Evolutionary conservation across 176 grass and related monocot species (phyloP), one percentile per base, ranked within the genome.

Genomic region (Zizania latifolia): DNA sequence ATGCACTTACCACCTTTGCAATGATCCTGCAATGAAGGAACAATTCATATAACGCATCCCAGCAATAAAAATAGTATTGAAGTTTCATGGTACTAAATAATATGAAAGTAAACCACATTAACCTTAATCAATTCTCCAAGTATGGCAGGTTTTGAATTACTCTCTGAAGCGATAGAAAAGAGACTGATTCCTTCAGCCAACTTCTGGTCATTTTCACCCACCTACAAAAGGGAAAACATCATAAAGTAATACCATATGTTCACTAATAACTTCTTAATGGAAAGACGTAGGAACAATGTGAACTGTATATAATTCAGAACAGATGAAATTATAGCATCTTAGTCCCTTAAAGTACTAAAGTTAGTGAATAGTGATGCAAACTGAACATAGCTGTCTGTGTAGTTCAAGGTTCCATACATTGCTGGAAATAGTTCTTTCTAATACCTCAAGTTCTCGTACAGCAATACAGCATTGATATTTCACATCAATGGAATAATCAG

Each of bases 201-300:
- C 77, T 99, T 99, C 58, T 99, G 96, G 35, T 99, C 92, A 58
- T 93, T 86, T 69, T 99, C 86, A 85, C 96, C 96, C n/a, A 99
- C 96, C 96, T 99, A 44, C 2, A 80, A 71, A 72, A 79, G 4
- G 10, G 35, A 19, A 29, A 71, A 61, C 8, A 51, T 62, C 5
- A 41, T 17, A 78, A 62, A 74, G 10, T 2, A 68, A 14, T 51
- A 58, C 5, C 59, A 39, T 54, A 39, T 29, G 21, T 10, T 39
- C 45, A 16, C 15, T n/a, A 71, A 54, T 31, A 4, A 54, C 38
- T 72, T 27, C n/a, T 29, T 51, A 60, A 46, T 10, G 10, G 21
- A 32, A 7, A 6, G 39, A 2, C 41, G 28, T n/a, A n/a, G n/a
- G n/a, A n/a, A n/a, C n/a, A n/a, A n/a, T n/a, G n/a, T n/a, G n/a